A percentile compares a stretch with the other conserved stretches of the same genome.
Evolutionary conservation across 345 rosid species (phyloP).

Genomic region (Hevea brasiliensis): DNA sequence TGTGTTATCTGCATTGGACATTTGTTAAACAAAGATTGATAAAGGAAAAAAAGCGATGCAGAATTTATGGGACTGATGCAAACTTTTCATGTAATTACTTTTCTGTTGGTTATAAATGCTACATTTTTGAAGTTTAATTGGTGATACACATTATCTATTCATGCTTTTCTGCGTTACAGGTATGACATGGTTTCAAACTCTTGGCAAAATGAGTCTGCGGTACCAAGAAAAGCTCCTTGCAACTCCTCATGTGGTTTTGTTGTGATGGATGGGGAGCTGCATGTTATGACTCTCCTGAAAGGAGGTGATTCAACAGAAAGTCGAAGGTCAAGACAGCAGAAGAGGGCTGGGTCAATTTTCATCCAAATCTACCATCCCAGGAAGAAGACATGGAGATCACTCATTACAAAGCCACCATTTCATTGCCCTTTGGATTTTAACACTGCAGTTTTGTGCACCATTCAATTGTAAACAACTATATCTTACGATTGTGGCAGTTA

Average conservation of each 20-base stretch:
- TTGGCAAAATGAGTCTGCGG: conserved; percentile 61
- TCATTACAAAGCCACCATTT: conserved; percentile 72
- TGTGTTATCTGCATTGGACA: neutral
- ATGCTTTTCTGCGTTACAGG: conserved; percentile 33
- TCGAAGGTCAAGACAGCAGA: conserved; percentile 44
- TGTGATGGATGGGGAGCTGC: conserved; percentile 64
- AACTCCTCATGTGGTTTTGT: conserved; percentile 60
- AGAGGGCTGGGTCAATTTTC: conserved; percentile 51
- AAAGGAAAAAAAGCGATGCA: neutral
- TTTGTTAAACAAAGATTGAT: neutral
- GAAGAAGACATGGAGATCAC: conserved; percentile 82
- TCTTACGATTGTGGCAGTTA: neutral
- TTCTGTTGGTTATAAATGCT: neutral
- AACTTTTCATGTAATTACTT: too few relatives aligned
- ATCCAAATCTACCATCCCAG: conserved; percentile 68
- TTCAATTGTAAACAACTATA: conserved; percentile 43
- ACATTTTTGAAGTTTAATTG: neutral
- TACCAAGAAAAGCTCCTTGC: conserved; percentile 53
- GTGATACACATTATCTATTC: neutral
- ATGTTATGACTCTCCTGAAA: conserved; percentile 53
- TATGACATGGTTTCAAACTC: conserved; percentile 59
- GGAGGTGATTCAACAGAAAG: conserved; percentile 48
- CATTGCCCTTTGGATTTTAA: conserved; percentile 54
- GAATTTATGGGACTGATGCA: neutral
- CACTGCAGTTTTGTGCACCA: conserved; percentile 65